Evolutionary conservation across 768 basidiomycete genomes (phyloP).

Genomic region (Lentinula sp.): DNA sequence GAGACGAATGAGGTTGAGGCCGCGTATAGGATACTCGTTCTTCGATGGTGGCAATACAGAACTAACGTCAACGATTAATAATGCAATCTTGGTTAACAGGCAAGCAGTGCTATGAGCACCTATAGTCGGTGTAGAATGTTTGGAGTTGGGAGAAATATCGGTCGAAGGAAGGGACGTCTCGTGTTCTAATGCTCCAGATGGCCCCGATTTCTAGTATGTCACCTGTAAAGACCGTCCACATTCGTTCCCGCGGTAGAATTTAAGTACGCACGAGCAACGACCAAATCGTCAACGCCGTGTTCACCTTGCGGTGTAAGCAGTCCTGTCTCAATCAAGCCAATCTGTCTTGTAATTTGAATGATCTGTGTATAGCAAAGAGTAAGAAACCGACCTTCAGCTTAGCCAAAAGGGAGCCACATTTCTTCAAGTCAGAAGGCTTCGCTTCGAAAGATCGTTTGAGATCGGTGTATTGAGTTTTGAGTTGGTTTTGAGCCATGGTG

Average conservation of each 20-base stretch:
- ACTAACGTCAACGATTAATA: constrained; percentile 27
- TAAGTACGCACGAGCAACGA: constrained; percentile 58
- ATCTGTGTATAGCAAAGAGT: not conserved
- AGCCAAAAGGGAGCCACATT: constrained; percentile 54
- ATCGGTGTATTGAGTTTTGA: constrained; percentile 58
- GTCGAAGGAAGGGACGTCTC: constrained; percentile 89
- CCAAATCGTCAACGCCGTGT: constrained; percentile 59
- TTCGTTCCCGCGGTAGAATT: not conserved
- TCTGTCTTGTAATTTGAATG: constrained; percentile 30
- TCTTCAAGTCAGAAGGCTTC: constrained; percentile 61
- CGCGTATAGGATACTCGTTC: constrained; percentile 83
- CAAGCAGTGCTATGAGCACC: constrained; percentile 28
- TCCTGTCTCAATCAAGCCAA: constrained; percentile 72
- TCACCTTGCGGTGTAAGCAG: constrained; percentile 69
- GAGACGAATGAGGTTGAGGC: constrained; percentile 90
- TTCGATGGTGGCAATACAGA: constrained; percentile 75
- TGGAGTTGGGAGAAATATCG: constrained; percentile 91
- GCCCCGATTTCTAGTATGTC: constrained; percentile 96
- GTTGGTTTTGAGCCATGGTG: constrained; percentile 45
- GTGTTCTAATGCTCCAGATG: constrained; percentile 85
- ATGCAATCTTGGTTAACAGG: not conserved
- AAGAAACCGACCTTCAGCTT: constrained; percentile 62
- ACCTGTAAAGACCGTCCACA: constrained; percentile 37
- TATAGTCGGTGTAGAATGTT: constrained; percentile 84
- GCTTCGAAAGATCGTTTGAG: constrained; percentile 63